These are phyloP conservation scores for Podila minutissima DNA, from an alignment of 192 early-diverging fungal species.

Conservation along the genomic window DNA sequence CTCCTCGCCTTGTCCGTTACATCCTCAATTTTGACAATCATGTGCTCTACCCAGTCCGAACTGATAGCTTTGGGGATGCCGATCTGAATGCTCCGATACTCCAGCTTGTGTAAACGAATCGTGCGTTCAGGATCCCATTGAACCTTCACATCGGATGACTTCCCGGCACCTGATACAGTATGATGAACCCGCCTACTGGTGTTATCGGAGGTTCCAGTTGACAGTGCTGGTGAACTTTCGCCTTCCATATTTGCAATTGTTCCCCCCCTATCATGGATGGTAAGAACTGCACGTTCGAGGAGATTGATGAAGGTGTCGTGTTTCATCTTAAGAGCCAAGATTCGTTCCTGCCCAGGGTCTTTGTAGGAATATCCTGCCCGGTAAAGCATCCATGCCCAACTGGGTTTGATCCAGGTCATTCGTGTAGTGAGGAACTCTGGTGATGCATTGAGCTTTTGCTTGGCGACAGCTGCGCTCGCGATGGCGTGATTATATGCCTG, in stretches of 20 bases:
- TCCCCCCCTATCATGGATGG: conserved; percentile 36
- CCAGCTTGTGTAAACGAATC: conserved; percentile 26
- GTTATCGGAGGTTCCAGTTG: conserved; percentile 21
- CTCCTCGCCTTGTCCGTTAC: conserved; percentile 45
- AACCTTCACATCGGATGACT: conserved; percentile 46
- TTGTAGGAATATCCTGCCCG: conserved; percentile 58
- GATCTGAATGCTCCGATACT: conserved; percentile 55
- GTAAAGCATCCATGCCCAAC: conserved; percentile 63
- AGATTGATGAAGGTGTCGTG: conserved; percentile 17
- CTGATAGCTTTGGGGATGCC: conserved; percentile 38
- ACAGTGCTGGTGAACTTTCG: conserved; percentile 22
- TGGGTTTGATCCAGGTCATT: conserved; percentile 63
- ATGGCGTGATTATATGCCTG: conserved; percentile 53
- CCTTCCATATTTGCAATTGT: conserved; percentile 27
- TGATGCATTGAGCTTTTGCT: conserved; percentile 52
- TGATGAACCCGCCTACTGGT: conserved; percentile 9
- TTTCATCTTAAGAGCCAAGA: conserved; percentile 15
- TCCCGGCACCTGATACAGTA: conserved; percentile 3
- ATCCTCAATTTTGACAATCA: conserved; percentile 54
- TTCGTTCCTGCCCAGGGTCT: conserved; percentile 46
- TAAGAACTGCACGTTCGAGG: conserved; percentile 7
- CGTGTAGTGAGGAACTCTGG: conserved; percentile 46
- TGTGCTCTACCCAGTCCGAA: conserved; percentile 26
- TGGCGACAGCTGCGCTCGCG: conserved; percentile 34
- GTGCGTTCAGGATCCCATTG: conserved; percentile 63